These are phyloP conservation scores for Tribonema minus DNA, from an alignment of 108 stramenopile species.

Conservation along the genomic window DNA sequence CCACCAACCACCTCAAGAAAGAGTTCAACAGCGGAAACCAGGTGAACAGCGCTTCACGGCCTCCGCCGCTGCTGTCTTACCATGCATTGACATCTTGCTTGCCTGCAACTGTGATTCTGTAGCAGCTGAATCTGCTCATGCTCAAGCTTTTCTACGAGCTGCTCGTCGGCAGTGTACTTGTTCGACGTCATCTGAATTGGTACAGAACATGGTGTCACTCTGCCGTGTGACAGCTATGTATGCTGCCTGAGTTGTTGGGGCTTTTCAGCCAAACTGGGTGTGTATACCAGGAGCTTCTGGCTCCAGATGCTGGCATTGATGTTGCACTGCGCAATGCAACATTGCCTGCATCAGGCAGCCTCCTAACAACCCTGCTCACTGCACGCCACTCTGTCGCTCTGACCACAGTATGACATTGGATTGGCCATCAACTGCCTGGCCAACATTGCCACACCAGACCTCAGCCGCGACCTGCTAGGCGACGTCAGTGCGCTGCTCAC, in stretches of 20 bases:
- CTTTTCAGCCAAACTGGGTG: too few species aligned
- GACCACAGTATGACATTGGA: slow-evolving; percentile 80
- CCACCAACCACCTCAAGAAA: slow-evolving; percentile 93
- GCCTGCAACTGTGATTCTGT: not conserved
- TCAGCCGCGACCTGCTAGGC: slow-evolving; percentile 81
- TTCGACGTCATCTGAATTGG: too few species aligned
- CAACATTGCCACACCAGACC: slow-evolving; percentile 92
- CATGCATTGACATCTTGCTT: not conserved
- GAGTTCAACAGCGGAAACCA: slow-evolving; percentile 74
- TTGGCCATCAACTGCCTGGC: slow-evolving; percentile 92
- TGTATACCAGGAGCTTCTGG: too few species aligned
- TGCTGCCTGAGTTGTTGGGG: too few species aligned
- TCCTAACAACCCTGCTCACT: not conserved
- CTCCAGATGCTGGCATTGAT: too few species aligned
- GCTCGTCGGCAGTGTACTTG: too few species aligned
- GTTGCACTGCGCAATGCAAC: not conserved
- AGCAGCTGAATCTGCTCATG: too few species aligned
- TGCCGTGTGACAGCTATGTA: too few species aligned
- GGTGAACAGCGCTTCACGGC: too few species aligned
- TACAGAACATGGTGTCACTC: too few species aligned
- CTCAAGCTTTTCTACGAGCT: too few species aligned
- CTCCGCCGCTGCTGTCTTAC: slow-evolving; percentile 31
- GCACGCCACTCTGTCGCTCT: not conserved
- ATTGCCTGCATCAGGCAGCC: not conserved
- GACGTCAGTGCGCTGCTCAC: slow-evolving; percentile 74